phyloP scores from a whole-genome alignment of 129 eudicot species.

The Lactuca saligna region DNA sequence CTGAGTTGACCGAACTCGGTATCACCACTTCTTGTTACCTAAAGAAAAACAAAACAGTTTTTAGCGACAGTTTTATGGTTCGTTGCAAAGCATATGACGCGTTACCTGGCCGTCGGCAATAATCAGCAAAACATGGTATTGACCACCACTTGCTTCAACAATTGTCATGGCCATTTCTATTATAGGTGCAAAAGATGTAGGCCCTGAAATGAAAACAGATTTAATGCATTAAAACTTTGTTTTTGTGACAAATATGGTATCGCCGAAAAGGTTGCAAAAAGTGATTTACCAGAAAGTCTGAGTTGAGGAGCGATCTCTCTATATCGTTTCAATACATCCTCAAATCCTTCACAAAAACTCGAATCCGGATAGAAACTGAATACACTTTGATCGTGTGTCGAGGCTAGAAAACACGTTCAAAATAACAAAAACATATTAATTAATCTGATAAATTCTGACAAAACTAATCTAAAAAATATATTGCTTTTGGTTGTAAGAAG shows the following conservation, averaged over 20 bases:
- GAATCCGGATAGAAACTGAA: slow-evolving; percentile 60
- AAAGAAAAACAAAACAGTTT: not conserved
- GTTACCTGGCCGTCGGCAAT: slow-evolving; percentile 83
- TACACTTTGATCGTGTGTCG: slow-evolving; percentile 69
- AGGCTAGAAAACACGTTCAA: slow-evolving; percentile 41
- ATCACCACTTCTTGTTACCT: slow-evolving; percentile 76
- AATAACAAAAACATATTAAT: slow-evolving; percentile 11
- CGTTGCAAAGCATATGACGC: not conserved
- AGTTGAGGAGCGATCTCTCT: slow-evolving; percentile 71
- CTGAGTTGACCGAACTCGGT: slow-evolving; percentile 47
- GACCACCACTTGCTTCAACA: slow-evolving; percentile 77
- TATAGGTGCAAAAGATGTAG: slow-evolving; percentile 80
- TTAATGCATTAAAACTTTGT: not conserved
- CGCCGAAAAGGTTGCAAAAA: not conserved
- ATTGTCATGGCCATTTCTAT: slow-evolving; percentile 67
- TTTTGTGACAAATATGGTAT: not conserved
- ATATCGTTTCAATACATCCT: slow-evolving; percentile 58
- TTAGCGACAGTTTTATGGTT: not conserved
- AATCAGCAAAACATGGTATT: slow-evolving; percentile 71
- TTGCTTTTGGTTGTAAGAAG: not conserved
- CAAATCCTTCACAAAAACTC: slow-evolving; percentile 62
- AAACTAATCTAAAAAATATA: not conserved
- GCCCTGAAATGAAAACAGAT: slow-evolving; percentile 42
- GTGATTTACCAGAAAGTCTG: slow-evolving; percentile 49
- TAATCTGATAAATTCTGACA: not conserved